phyloP scores from a whole-genome alignment of 192 early-diverging fungal species.

The Podila minutissima region DNA sequence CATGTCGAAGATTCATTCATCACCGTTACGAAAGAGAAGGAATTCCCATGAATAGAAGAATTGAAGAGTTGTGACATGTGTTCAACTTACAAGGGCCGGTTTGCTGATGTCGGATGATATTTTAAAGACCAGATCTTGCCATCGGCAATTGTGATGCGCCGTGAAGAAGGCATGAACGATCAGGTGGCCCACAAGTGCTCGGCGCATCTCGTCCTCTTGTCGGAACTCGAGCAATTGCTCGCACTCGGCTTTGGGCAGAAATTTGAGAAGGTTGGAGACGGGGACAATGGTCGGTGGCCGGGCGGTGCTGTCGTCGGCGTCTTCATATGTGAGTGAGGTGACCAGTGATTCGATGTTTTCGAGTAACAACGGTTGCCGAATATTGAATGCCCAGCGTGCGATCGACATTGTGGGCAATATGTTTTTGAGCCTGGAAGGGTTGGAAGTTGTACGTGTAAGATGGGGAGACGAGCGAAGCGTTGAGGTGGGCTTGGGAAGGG shows the following conservation, averaged over 20 bases:
- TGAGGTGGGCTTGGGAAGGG: too few relatives aligned
- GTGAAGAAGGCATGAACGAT: conserved; percentile 44
- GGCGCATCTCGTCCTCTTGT: conserved; percentile 41
- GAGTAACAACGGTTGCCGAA: conserved; percentile 41
- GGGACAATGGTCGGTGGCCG: conserved; percentile 24
- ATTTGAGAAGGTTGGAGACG: conserved; percentile 42
- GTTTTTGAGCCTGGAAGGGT: not conserved
- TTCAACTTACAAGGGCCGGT: conserved; percentile 24
- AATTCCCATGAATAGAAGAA: not conserved
- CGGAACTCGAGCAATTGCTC: conserved; percentile 23
- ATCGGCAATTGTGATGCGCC: conserved; percentile 31
- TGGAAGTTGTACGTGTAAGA: too few relatives aligned
- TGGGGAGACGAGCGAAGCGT: not conserved
- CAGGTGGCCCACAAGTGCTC: conserved; percentile 29
- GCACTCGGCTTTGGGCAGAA: conserved; percentile 27
- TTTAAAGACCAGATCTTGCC: conserved; percentile 37
- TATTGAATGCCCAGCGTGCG: conserved; percentile 49
- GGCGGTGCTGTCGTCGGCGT: not conserved
- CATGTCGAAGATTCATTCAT: too few relatives aligned
- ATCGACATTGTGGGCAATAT: conserved; percentile 16
- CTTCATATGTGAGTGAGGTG: conserved; percentile 28
- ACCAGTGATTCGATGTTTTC: conserved; percentile 40
- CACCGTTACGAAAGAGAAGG: too few relatives aligned
- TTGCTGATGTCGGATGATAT: conserved; percentile 6
- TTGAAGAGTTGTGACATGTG: not conserved